phyloP scores from a whole-genome alignment of 805 yeast species.

The Saccharomycopsis lassenensis region DNA sequence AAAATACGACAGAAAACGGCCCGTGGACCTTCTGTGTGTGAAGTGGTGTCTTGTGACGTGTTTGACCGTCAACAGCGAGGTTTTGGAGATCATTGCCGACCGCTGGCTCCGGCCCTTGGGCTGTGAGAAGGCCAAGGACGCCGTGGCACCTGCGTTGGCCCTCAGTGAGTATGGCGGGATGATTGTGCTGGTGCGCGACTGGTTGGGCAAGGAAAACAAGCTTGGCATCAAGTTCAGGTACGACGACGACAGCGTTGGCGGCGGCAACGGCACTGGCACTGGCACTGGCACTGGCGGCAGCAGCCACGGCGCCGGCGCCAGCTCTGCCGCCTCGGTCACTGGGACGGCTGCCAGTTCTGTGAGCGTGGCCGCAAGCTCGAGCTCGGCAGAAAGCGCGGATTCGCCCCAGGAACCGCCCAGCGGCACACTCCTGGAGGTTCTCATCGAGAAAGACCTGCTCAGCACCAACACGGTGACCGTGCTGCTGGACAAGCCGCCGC shows the following conservation, averaged over 20 bases:
- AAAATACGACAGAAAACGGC: constrained; percentile 61
- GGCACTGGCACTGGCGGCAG: too few relatives aligned
- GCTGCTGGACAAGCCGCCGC: constrained; percentile 45
- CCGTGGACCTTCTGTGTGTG: constrained; percentile 68
- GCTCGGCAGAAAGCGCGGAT: too few relatives aligned
- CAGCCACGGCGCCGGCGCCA: too few relatives aligned
- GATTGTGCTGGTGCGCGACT: constrained; percentile 84
- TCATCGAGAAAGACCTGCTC: constrained; percentile 63
- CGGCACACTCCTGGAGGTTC: constrained; percentile 37
- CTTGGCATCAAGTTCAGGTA: constrained; percentile 37
- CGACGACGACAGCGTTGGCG: constrained; percentile 3
- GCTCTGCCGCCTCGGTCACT: too few relatives aligned
- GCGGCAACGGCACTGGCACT: constrained; percentile 13
- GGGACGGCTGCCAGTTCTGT: too few relatives aligned
- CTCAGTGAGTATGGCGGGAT: constrained; percentile 93
- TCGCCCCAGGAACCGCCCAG: too few relatives aligned
- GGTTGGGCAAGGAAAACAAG: constrained; percentile 64
- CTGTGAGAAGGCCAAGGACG: constrained; percentile 59
- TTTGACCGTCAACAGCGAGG: constrained; percentile 84
- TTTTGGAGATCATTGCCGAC: constrained; percentile 76
- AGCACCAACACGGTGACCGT: constrained; percentile 63
- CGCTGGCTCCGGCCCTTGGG: constrained; percentile 90
- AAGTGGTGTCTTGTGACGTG: constrained; percentile 88
- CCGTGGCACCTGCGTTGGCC: constrained; percentile 81
- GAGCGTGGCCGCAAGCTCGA: too few relatives aligned